Base-by-base conservation (phyloP, 1,284 basidiomycete genomes). In the Pseudozyma sp. region DNA sequence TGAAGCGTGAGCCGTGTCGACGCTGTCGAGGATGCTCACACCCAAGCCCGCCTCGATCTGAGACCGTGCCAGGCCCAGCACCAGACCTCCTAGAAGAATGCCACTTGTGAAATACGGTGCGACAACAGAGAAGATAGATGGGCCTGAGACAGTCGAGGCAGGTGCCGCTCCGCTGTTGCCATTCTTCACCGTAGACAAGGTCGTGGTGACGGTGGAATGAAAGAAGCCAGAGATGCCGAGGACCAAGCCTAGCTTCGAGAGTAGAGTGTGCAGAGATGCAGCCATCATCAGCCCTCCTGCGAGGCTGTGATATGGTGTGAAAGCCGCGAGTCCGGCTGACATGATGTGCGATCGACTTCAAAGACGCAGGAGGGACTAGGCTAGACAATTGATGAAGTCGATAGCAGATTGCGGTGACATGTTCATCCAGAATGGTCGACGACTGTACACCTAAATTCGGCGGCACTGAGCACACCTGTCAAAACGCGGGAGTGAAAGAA, bases 251-350 rank as follows among this genome's bases (percentile, higher is more conserved):
- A 82, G 55, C 11, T 71, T 57, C 19, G 66, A 51, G 16, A 82
- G 71, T 4, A 83, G 58, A 16, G 68, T 58, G 42, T 77, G 73
- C 6, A 84, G 70, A 25, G 80, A 75, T 31, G 68, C 72, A 9
- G 81, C 76, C 57, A 85, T 80, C 66, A 84, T 79, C 35, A 84
- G 60, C 34, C 82, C 83, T 9, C 83, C 83, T 3, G 79, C 57
- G 35, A 84, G 59, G 57, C 70, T 70, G 70, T 80, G 78, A n/a
- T 61, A 59, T 8, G 78, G 78, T 14, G 78, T 78, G 49, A 76
- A 78, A n/a, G 54, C 61, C 11, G 59, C 45, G 12, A 64, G 36
- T 18, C 67, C 67, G 39, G 60, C 36, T 39, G 56, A 4, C 67
- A 69, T 69, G 21, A 16, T 53, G 39, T 19, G 14, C 8, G 39